phyloP scores from a whole-genome alignment of 2,329 filamentous ascomycete genomes.

The Colletotrichum eleusines region DNA sequence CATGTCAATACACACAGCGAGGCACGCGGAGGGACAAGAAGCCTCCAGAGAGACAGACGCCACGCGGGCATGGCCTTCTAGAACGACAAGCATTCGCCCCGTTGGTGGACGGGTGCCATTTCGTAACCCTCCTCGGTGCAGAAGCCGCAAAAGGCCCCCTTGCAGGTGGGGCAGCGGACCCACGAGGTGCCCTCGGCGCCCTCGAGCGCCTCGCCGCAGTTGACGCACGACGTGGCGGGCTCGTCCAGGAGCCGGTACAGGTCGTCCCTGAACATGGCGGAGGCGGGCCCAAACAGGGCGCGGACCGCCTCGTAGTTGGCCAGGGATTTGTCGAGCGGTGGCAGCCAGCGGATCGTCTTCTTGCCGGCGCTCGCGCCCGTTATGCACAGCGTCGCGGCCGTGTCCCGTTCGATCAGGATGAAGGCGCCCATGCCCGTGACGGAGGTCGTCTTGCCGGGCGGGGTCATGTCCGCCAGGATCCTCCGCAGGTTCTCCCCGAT shows the following conservation, averaged over 20 bases:
- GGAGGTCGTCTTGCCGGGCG: neutral
- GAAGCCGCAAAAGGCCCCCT: neutral
- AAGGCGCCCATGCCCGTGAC: neutral
- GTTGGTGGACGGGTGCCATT: neutral
- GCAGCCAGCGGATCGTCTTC: neutral
- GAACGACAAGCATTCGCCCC: neutral
- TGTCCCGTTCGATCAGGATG: neutral
- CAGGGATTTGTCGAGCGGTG: neutral
- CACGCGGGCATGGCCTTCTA: neutral
- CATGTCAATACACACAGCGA: neutral
- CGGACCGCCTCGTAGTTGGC: neutral
- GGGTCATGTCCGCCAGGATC: neutral
- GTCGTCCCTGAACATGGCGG: neutral
- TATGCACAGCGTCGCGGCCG: neutral
- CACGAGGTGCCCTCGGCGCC: neutral
- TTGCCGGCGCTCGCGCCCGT: neutral
- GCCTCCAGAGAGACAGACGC: neutral
- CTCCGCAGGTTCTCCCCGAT: neutral
- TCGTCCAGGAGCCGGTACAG: neutral
- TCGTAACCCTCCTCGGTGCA: neutral
- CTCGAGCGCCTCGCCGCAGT: conserved; percentile 1
- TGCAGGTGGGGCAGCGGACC: neutral
- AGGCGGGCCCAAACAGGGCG: neutral
- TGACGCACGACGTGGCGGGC: neutral
- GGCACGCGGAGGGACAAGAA: neutral